phyloP scores from a whole-genome alignment of 139 green algal genomes.

The Tetradesmus obliquus region DNA sequence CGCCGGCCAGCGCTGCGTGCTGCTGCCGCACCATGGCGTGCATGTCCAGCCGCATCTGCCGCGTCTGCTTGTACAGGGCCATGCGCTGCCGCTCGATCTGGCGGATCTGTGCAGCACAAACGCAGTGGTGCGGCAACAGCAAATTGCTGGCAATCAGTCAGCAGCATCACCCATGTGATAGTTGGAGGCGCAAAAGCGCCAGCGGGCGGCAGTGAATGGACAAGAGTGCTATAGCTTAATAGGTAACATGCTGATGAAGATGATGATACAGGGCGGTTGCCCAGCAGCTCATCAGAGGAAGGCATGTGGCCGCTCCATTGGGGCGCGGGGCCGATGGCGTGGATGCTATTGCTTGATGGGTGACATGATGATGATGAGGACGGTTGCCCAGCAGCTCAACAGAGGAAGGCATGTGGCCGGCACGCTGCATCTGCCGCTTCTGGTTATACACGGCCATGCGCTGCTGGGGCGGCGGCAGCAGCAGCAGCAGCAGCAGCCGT shows the following conservation, averaged over 20 bases:
- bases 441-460: too few relatives aligned
- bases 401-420: too few relatives aligned
- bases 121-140: neutral
- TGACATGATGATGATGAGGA: too few relatives aligned
- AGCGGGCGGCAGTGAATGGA: too few relatives aligned
- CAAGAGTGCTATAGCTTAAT: neutral
- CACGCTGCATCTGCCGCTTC: too few relatives aligned
- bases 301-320: neutral
- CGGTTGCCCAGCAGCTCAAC: too few relatives aligned
- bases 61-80: neutral
- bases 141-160: neutral
- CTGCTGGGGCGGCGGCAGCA: too few relatives aligned
- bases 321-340: too few relatives aligned
- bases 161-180: neutral
- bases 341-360: too few relatives aligned
- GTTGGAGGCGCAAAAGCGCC: too few relatives aligned
- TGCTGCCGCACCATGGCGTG: neutral
- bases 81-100: slow-evolving; percentile 5
- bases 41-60: neutral
- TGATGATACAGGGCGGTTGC: neutral
- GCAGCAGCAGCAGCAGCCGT: too few relatives aligned
- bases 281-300: neutral
- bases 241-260: neutral
- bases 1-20: neutral
- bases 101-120: neutral